phyloP scores from a whole-genome alignment of 345 rosid species.

The Cardamine chenopodiifolia region DNA sequence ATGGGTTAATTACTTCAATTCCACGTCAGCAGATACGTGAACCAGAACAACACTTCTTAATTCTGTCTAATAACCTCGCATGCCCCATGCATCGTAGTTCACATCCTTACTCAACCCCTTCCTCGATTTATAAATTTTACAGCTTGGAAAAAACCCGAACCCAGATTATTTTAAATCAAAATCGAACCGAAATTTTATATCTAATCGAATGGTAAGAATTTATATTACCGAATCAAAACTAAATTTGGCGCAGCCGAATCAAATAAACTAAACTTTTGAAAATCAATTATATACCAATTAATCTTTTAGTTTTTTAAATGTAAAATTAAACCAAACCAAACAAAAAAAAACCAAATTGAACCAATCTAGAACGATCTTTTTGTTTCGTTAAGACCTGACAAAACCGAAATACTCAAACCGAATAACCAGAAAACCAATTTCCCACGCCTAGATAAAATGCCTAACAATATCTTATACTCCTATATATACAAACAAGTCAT shows the following conservation, averaged over 20 bases:
- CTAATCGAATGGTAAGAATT: background rate
- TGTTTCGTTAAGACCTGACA: background rate
- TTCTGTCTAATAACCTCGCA: conserved; percentile 26
- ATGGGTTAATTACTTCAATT: conserved; percentile 21
- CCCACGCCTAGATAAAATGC: conserved; percentile 6
- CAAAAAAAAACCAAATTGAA: background rate
- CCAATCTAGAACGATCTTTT: background rate
- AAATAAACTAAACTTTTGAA: background rate
- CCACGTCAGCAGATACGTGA: conserved; percentile 43
- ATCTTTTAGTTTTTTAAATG: no score
- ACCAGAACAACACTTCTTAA: conserved; percentile 31
- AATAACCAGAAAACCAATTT: background rate
- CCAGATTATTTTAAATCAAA: background rate
- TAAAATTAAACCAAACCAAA: background rate
- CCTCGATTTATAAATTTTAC: background rate
- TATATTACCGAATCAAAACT: background rate
- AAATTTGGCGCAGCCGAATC: background rate
- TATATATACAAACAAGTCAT: background rate
- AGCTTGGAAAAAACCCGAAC: background rate
- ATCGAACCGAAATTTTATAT: background rate
- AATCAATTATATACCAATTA: background rate
- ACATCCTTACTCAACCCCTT: conserved; percentile 38
- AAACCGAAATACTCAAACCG: background rate
- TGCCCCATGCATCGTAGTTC: conserved; percentile 40
- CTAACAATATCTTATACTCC: background rate